Conservation (phyloP, 2,329 filamentous ascomycete species). For the Macrophomina tecta region DNA sequence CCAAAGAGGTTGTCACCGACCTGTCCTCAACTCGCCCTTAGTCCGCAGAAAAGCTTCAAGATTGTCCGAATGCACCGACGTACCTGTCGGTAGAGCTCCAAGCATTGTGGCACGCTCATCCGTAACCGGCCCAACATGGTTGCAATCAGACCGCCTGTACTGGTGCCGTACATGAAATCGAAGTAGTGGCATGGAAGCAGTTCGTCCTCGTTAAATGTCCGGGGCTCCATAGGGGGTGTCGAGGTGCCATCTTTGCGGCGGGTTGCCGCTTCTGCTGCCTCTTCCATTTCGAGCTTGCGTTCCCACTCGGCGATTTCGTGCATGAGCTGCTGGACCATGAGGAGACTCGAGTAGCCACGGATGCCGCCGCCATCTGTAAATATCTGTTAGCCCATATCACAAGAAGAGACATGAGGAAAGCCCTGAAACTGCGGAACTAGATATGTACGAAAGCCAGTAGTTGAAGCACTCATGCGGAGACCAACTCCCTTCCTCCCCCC, state of each 20-base stretch:
- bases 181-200: slow-evolving; percentile 60
- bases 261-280: slow-evolving; percentile 40
- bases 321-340: slow-evolving; percentile 57
- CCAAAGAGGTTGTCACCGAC: slow-evolving; percentile 58
- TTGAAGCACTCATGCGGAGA: too few relatives aligned
- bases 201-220: slow-evolving; percentile 48
- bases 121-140: slow-evolving; percentile 57
- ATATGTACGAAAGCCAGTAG: too few relatives aligned
- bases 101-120: slow-evolving; percentile 56
- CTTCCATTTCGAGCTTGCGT: slow-evolving; percentile 51
- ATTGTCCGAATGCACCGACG: not conserved
- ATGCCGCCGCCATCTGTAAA: slow-evolving; percentile 56
- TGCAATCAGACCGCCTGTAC: slow-evolving; percentile 58
- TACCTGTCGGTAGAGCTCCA: slow-evolving; percentile 52
- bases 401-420: too few relatives aligned
- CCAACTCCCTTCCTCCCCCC: too few relatives aligned
- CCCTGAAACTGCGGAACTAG: too few relatives aligned
- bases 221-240: slow-evolving; percentile 16
- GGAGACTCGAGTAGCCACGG: slow-evolving; percentile 56
- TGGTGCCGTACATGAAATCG: slow-evolving; percentile 61
- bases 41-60: not conserved
- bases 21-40: not conserved
- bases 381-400: not conserved
- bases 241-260: slow-evolving; percentile 29
- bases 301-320: slow-evolving; percentile 55